Conservation (phyloP, 495 filamentous ascomycete species). For the Tuber magnatum region DNA sequence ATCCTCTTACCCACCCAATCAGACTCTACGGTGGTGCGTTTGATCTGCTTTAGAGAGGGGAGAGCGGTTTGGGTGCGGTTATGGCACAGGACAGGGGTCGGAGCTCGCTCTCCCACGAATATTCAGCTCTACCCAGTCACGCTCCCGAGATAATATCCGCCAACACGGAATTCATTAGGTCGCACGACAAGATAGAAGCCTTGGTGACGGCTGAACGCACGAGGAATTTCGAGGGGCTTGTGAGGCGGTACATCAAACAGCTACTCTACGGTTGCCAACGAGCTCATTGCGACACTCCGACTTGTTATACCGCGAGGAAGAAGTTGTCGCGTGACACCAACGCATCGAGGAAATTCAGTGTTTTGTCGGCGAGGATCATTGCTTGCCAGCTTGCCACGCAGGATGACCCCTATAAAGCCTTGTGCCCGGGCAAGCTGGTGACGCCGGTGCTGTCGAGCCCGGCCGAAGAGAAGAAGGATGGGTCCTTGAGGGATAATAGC, state of each 20-base stretch:
- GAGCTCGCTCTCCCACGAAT: constrained; percentile 17
- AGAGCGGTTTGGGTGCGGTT: not conserved
- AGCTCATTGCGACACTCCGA: constrained; percentile 62
- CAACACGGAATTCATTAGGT: constrained; percentile 49
- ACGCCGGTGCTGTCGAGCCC: constrained; percentile 42
- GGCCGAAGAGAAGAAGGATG: constrained; percentile 20
- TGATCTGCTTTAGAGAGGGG: not conserved
- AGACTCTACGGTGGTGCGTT: not conserved
- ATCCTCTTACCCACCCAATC: not conserved
- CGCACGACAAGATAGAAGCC: constrained; percentile 47
- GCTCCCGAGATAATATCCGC: constrained; percentile 47
- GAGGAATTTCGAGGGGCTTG: constrained; percentile 50
- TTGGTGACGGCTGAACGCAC: constrained; percentile 50
- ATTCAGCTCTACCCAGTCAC: constrained; percentile 45
- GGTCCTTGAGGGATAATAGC: constrained; percentile 20
- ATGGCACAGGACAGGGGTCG: not conserved
- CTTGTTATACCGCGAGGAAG: constrained; percentile 71
- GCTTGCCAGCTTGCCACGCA: constrained; percentile 71
- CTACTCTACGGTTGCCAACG: constrained; percentile 73
- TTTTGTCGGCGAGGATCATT: constrained; percentile 64
- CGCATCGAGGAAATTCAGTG: constrained; percentile 51
- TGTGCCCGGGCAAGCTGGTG: constrained; percentile 53
- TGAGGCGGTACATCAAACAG: constrained; percentile 65
- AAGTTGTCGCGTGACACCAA: constrained; percentile 62
- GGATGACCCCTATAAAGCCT: constrained; percentile 64